A percentile compares a stretch with the other conserved stretches of the same genome.
Evolutionary conservation across 2,329 filamentous ascomycete genomes (phyloP).

Genomic region (Colletotrichum limetticola): DNA sequence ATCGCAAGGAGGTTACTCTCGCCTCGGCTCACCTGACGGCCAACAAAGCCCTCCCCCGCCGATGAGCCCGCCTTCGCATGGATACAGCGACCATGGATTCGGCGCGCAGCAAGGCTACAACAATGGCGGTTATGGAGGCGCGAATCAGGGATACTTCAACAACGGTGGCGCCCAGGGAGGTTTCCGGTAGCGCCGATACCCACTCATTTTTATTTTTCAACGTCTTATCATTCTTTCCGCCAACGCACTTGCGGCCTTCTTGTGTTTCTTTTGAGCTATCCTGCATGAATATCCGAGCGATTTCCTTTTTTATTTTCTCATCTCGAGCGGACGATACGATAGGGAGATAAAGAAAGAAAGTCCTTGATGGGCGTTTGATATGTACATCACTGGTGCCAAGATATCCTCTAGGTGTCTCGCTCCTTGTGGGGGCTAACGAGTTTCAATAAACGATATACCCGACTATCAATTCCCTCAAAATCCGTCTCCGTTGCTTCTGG

Average conservation of each 20-base stretch:
- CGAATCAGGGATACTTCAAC: slow-evolving; percentile 31
- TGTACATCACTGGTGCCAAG: slow-evolving; percentile 13
- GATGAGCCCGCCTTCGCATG: slow-evolving; percentile 28
- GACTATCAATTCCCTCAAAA: background rate
- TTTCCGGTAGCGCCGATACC: slow-evolving; percentile 13
- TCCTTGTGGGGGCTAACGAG: slow-evolving; percentile 4
- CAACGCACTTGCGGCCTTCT: background rate
- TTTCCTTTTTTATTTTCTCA: background rate
- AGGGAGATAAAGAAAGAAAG: background rate
- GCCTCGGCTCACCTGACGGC: slow-evolving; percentile 29
- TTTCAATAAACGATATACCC: slow-evolving; percentile 9
- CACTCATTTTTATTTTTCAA: background rate
- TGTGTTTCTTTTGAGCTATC: background rate
- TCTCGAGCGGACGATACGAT: slow-evolving; percentile 1
- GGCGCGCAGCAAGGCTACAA: slow-evolving; percentile 23
- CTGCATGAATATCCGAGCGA: slow-evolving; percentile 20
- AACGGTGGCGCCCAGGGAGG: slow-evolving; percentile 28
- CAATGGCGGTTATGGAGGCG: slow-evolving; percentile 19
- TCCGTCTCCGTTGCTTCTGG: background rate
- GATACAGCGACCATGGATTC: slow-evolving; percentile 23
- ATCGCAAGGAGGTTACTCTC: slow-evolving; percentile 30
- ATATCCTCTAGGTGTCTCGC: slow-evolving; percentile 7
- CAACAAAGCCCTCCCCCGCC: slow-evolving; percentile 33
- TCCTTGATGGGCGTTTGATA: slow-evolving; percentile 4
- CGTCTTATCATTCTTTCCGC: background rate